Evolutionary conservation across 768 basidiomycete species (phyloP).

Genomic region (Tephrocybe sp.): DNA sequence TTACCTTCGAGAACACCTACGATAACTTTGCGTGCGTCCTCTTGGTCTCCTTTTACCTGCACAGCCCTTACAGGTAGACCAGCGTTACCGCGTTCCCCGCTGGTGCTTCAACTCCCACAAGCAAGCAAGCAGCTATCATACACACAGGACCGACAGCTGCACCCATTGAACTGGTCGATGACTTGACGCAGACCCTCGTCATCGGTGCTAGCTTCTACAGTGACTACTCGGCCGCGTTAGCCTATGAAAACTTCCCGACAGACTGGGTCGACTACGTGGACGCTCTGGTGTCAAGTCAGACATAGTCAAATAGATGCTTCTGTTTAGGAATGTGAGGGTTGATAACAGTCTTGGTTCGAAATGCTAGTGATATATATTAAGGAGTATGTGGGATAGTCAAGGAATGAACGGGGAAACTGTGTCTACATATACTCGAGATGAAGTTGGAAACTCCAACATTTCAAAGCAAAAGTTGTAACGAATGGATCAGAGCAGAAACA

Average conservation of each 20-base stretch:
- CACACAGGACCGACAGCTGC: conserved; percentile 28
- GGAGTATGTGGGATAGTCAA: background rate
- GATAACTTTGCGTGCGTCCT: conserved; percentile 26
- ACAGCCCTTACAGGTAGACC: conserved; percentile 15
- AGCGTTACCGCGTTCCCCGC: conserved; percentile 18
- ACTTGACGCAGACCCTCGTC: conserved; percentile 19
- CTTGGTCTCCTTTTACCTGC: background rate
- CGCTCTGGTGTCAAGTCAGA: conserved; percentile 9
- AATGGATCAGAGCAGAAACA: background rate
- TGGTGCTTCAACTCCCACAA: conserved; percentile 15
- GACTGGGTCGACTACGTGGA: conserved; percentile 8
- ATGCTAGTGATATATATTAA: too few species aligned
- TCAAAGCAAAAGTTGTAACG: too few species aligned
- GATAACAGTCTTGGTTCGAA: too few species aligned
- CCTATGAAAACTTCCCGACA: conserved; percentile 13
- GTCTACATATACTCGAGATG: too few species aligned
- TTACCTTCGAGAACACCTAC: conserved; percentile 28
- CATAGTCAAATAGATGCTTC: background rate
- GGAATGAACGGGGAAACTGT: background rate
- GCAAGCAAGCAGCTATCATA: conserved; percentile 31
- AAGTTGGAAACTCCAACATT: too few species aligned
- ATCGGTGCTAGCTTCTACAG: conserved; percentile 32
- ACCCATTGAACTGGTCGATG: conserved; percentile 21
- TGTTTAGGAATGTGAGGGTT: too few species aligned
- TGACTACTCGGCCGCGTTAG: conserved; percentile 16